Conservation (phyloP, 2,329 filamentous ascomycete genomes). For the Cercospora brassicicola region DNA sequence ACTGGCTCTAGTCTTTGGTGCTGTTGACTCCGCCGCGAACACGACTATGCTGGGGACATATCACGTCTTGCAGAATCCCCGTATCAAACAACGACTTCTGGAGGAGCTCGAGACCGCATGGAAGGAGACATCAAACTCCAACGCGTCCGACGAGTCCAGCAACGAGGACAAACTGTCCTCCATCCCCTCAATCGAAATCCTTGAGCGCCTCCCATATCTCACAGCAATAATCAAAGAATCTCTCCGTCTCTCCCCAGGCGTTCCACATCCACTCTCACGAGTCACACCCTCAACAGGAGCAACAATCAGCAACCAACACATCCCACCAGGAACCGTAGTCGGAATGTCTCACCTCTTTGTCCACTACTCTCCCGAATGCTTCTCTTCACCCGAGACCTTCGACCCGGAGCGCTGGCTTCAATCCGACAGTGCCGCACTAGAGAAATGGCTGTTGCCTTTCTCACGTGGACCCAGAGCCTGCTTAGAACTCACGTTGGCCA, state of each 20-base stretch:
- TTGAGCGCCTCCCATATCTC: conserved; percentile 47
- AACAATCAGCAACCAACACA: conserved; percentile 47
- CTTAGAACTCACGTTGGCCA: conserved; percentile 19
- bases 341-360: conserved; percentile 53
- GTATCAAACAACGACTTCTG: conserved; percentile 40
- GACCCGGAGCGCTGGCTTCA: conserved; percentile 52
- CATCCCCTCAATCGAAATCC: conserved; percentile 15
- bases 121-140: background rate
- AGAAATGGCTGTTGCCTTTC: conserved; percentile 22
- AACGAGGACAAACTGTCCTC: background rate
- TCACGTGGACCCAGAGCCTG: conserved; percentile 20
- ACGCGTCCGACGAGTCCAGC: conserved; percentile 6
- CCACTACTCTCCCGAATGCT: conserved; percentile 52
- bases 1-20: conserved; percentile 50
- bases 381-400: conserved; percentile 50
- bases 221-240: conserved; percentile 53
- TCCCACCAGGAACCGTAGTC: conserved; percentile 49
- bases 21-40: conserved; percentile 48
- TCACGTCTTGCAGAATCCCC: conserved; percentile 43
- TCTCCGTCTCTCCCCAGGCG: conserved; percentile 49
- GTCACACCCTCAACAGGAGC: conserved; percentile 49
- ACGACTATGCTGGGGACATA: conserved; percentile 46
- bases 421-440: conserved; percentile 4
- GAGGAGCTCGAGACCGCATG: conserved; percentile 39
- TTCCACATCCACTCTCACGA: conserved; percentile 47